phyloP scores from a whole-genome alignment of 164 flowering plant species.

The Umbellularia californica region DNA sequence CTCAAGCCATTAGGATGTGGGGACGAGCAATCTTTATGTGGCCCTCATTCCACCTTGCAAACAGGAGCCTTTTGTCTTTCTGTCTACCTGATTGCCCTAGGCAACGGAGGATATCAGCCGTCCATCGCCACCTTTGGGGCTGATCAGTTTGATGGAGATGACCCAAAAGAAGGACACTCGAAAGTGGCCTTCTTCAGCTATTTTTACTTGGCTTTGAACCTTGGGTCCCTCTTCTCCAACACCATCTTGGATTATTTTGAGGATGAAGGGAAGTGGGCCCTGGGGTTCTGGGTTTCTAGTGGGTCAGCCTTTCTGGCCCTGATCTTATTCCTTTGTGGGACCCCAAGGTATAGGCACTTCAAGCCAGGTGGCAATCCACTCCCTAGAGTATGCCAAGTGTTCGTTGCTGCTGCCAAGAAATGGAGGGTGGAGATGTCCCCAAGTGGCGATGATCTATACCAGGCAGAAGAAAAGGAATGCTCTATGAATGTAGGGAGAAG shows the following conservation, averaged over 20 bases:
- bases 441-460: conserved; percentile 41
- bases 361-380: conserved; percentile 83
- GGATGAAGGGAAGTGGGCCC: conserved; percentile 81
- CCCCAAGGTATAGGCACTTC: conserved; percentile 70
- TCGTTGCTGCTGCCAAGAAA: conserved; percentile 63
- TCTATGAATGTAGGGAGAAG: conserved; percentile 40
- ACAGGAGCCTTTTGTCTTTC: conserved; percentile 63
- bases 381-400: conserved; percentile 65
- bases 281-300: conserved; percentile 79
- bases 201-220: conserved; percentile 85
- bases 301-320: conserved; percentile 67
- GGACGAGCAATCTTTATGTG: conserved; percentile 34
- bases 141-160: conserved; percentile 82
- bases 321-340: conserved; percentile 64
- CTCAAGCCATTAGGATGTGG: conserved; percentile 80
- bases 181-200: conserved; percentile 91
- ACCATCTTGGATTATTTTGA: conserved; percentile 76
- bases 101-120: conserved; percentile 97
- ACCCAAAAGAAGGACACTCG: conserved; percentile 52
- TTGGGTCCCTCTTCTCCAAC: conserved; percentile 83
- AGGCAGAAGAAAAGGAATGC: conserved; percentile 34
- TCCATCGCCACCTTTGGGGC: conserved; percentile 94
- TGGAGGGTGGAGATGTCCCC: conserved; percentile 41
- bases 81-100: conserved; percentile 71
- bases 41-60: conserved; percentile 45